phyloP scores from a whole-genome alignment of 2,329 filamentous ascomycete genomes.

The Pestalotiopsis sp. region DNA sequence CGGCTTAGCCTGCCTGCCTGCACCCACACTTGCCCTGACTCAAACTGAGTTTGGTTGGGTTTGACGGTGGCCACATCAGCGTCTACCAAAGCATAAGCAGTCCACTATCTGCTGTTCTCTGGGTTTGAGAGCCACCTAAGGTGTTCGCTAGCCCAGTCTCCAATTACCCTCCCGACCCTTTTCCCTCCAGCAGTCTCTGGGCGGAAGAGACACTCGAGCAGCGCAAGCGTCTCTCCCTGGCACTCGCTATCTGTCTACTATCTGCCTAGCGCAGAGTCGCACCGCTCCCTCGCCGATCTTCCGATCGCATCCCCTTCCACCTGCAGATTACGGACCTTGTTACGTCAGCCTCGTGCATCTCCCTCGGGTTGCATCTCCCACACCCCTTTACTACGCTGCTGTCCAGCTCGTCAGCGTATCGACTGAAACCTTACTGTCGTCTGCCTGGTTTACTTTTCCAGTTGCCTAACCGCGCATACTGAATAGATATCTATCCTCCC shows the following conservation, averaged over 20 bases:
- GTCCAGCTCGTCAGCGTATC: constrained; percentile 13
- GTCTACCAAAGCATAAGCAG: constrained; percentile 19
- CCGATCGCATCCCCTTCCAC: constrained; percentile 14
- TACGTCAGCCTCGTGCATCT: constrained; percentile 36
- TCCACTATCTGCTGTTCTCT: constrained; percentile 24
- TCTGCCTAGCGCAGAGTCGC: constrained; percentile 11
- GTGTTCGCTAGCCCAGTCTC: neutral
- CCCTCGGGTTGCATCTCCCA: constrained; percentile 27
- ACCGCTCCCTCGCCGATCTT: constrained; percentile 15
- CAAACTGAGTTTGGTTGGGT: constrained; percentile 37
- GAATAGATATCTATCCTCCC: neutral
- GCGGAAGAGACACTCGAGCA: neutral
- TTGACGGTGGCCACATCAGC: constrained; percentile 38
- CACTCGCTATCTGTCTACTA: neutral
- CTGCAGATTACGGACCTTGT: constrained; percentile 22
- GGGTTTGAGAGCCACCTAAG: constrained; percentile 19
- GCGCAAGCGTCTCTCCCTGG: constrained; percentile 4
- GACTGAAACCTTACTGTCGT: constrained; percentile 7
- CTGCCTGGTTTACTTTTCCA: constrained; percentile 12
- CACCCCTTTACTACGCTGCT: constrained; percentile 19
- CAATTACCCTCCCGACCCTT: neutral
- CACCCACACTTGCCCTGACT: constrained; percentile 28
- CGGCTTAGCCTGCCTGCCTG: constrained; percentile 13
- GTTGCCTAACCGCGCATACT: constrained; percentile 3
- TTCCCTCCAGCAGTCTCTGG: neutral